Base-by-base conservation (phyloP, 306 rosid species). In the Spatholobus suberectus region DNA sequence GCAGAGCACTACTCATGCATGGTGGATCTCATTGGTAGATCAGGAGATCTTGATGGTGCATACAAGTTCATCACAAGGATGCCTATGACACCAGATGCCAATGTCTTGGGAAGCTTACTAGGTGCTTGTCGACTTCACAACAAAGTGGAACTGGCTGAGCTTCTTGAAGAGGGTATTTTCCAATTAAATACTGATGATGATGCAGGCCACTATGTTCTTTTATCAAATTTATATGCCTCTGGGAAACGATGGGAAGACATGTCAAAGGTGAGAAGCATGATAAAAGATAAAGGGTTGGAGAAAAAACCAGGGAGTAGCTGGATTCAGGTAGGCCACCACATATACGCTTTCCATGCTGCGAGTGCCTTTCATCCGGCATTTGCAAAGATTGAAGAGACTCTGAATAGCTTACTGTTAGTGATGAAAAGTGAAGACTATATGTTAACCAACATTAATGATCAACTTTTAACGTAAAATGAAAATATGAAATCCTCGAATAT, bases 301-400 rank as follows among this genome's bases (percentile, higher is more conserved):
- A 84, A 81, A 85, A 84, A 81, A 78, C 89, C 87, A 47, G 88
- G 87, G 49, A 78, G 84, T 75, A 89, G 88, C 73, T 84, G 89
- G 91, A 86, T 86, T 78, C 90, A 89, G 70, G 41, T 79, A 17
- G 91, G 85, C 15, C 34, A 66, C 21, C 0, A 5, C 44, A 81
- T 84, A 12, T 27, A 47, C 5, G 54, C 70, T 82, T 86, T 86
- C 77, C 88, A 79, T 79, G 81, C 88, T 58, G 41, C 67, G 3
- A 87, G 90, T 65, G 27, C 73, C 41, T 74, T 65, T 62, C 87
- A 81, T 75, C 72, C 83, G 5, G 87, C 65, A 24, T 75, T 54
- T 46, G 72, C 55, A 51, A 61, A 78, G 74, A 84, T 86, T 69
- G 80, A 89, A 58, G 84, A 84, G 47, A 84, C 83, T 86, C 73